Conservation (phyloP, 2,329 filamentous ascomycete species). For the Sporothrix luriei region DNA sequence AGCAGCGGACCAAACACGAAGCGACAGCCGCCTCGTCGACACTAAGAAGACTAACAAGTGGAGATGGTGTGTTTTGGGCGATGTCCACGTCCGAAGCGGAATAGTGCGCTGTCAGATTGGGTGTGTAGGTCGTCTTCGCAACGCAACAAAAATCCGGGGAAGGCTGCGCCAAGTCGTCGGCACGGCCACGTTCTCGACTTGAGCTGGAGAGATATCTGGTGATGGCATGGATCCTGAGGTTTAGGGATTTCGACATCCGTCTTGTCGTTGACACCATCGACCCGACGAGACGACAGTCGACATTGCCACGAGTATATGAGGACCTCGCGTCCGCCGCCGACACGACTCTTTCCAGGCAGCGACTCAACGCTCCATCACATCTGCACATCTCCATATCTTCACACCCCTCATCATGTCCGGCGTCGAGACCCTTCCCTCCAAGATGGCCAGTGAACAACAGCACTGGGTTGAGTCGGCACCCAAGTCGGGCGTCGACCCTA, state of each 20-base stretch:
- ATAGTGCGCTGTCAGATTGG: background rate
- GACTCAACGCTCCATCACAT: background rate
- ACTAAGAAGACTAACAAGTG: background rate
- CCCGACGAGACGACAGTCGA: background rate
- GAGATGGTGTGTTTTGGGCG: background rate
- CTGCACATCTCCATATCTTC: too few species aligned
- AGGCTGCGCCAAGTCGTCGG: background rate
- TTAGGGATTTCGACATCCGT: background rate
- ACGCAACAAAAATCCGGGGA: slow-evolving; percentile 5
- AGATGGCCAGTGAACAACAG: background rate
- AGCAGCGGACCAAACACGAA: background rate
- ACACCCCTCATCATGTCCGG: background rate
- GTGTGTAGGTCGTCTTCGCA: background rate
- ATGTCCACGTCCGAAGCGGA: background rate
- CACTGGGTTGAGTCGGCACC: background rate
- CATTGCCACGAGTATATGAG: slow-evolving; percentile 16
- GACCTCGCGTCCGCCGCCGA: background rate
- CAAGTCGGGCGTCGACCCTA: too few species aligned
- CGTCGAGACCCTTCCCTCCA: background rate
- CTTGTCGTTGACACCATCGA: slow-evolving; percentile 5
- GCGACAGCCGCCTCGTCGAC: background rate
- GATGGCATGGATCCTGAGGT: background rate
- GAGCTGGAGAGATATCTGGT: background rate
- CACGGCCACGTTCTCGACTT: too few species aligned
- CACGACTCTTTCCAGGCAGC: background rate